Conservation (phyloP, 495 filamentous ascomycete genomes). For the Neurospora sp. region DNA sequence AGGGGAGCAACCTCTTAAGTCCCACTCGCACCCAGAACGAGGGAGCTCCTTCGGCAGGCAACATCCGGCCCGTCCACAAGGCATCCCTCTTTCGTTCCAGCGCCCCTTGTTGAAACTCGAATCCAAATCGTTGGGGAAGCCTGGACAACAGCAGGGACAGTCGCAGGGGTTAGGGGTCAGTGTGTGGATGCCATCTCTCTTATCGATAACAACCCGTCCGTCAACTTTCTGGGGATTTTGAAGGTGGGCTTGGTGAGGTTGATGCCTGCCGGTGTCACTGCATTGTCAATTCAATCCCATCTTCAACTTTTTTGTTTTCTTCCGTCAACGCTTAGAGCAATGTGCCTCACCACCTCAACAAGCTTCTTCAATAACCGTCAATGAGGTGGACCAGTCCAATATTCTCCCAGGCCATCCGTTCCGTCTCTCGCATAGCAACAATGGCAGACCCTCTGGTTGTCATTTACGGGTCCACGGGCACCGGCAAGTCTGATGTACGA, state of each 20-base stretch:
- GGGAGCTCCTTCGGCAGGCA: background rate
- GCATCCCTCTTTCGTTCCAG: background rate
- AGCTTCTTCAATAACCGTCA: background rate
- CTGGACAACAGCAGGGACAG: background rate
- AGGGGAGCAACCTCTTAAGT: background rate
- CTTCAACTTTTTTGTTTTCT: background rate
- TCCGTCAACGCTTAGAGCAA: background rate
- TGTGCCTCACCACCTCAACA: background rate
- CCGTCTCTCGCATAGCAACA: background rate
- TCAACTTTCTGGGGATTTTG: background rate
- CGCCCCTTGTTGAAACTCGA: background rate
- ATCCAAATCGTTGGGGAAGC: background rate
- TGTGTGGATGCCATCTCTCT: background rate
- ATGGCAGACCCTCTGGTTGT: slow-evolving; percentile 57
- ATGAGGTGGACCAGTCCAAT: background rate
- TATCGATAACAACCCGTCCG: background rate
- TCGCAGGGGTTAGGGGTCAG: background rate
- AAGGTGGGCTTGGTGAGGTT: background rate
- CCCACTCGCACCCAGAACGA: background rate
- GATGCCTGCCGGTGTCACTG: background rate
- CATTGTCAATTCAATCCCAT: background rate
- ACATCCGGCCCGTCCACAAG: background rate
- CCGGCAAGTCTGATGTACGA: slow-evolving; percentile 91
- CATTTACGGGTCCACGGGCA: slow-evolving; percentile 87
- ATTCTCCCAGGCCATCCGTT: background rate